Conservation (phyloP, 768 basidiomycete genomes). For the Suillus placidus region DNA sequence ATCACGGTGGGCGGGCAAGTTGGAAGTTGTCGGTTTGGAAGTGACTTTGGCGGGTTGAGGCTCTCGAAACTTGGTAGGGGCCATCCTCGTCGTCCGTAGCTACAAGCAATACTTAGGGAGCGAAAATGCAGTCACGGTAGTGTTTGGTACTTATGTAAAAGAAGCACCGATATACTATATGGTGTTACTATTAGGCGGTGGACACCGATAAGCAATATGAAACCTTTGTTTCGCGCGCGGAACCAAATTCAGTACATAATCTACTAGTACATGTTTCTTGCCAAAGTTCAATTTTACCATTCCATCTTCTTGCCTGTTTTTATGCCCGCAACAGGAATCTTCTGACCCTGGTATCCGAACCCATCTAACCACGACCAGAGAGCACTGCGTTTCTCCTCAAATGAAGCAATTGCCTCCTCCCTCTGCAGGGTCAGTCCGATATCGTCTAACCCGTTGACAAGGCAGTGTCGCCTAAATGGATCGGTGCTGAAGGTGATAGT, state of each 20-base stretch:
- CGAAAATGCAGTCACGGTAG: not conserved
- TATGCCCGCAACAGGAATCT: conserved; percentile 57
- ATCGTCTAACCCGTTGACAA: conserved; percentile 96
- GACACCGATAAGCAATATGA: not conserved
- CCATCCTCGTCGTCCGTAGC: conserved; percentile 15
- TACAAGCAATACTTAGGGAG: conserved; percentile 12
- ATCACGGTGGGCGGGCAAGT: not conserved
- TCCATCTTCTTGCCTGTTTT: conserved; percentile 60
- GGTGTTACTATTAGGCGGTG: not conserved
- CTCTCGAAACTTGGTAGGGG: conserved; percentile 18
- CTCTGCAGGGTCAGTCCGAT: conserved; percentile 93
- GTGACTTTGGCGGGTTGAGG: conserved; percentile 18
- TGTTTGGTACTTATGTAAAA: conserved; percentile 5
- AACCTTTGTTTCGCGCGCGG: not conserved
- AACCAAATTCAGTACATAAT: conserved; percentile 6
- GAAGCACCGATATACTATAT: not conserved
- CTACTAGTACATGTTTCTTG: not conserved
- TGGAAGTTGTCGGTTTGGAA: conserved; percentile 14
- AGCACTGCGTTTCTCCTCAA: conserved; percentile 77
- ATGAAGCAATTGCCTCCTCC: conserved; percentile 67
- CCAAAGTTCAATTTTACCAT: conserved; percentile 51
- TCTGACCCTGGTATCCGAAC: conserved; percentile 82
- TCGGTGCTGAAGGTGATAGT: conserved; percentile 82
- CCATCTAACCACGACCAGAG: conserved; percentile 98
- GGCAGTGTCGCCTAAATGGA: conserved; percentile 88